Conservation (phyloP, 106 monocot species). For the Acorus gramineus region DNA sequence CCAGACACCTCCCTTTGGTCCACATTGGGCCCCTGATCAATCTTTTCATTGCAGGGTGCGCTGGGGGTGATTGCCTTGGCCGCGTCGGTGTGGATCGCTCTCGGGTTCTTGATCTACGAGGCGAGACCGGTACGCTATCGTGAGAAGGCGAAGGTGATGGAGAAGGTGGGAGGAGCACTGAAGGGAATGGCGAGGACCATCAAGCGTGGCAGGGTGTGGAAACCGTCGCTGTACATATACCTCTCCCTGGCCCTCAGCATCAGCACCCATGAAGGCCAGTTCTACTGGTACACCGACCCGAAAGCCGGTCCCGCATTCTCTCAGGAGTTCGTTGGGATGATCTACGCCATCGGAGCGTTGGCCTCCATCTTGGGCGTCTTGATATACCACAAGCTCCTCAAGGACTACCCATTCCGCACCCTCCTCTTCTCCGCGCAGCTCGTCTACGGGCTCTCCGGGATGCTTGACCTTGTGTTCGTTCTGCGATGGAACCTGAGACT, state of each 20-base stretch:
- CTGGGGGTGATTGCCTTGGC: no score
- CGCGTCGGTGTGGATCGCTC: no score
- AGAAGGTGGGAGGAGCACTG: constrained; percentile 50
- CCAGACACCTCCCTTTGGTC: background rate
- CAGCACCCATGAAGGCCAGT: constrained; percentile 79
- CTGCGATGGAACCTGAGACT: constrained; percentile 48
- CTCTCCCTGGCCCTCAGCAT: constrained; percentile 52
- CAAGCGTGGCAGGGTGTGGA: constrained; percentile 57
- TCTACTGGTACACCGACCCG: constrained; percentile 86
- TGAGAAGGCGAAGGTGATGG: background rate
- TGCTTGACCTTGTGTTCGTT: constrained; percentile 57
- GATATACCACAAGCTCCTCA: constrained; percentile 62
- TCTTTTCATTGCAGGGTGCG: no score
- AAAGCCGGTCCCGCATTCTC: constrained; percentile 65
- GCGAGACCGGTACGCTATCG: no score
- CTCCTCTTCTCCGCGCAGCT: constrained; percentile 69
- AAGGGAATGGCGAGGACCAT: constrained; percentile 53
- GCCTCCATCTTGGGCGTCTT: constrained; percentile 73
- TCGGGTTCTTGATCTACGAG: no score
- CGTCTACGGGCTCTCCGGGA: constrained; percentile 42
- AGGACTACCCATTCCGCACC: constrained; percentile 53
- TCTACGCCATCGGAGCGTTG: constrained; percentile 36
- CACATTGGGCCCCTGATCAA: background rate
- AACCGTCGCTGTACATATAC: constrained; percentile 73
- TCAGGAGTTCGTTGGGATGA: constrained; percentile 45